Conservation (phyloP, 2,329 filamentous ascomycete species). For the Fusarium tuaranense region DNA sequence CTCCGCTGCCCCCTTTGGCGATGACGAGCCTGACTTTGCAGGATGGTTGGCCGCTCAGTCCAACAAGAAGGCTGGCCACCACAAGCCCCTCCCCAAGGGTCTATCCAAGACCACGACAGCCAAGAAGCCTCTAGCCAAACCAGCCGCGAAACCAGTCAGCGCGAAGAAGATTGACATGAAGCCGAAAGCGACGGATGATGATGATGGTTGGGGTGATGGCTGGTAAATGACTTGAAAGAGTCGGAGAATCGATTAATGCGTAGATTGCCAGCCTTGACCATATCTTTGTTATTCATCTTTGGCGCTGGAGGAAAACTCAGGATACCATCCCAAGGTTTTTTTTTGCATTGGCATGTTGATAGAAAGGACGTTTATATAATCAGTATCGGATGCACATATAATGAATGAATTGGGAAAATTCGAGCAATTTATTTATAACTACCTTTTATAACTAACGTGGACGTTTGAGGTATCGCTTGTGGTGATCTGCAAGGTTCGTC, state of each 20-base stretch:
- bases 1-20: constrained; percentile 73
- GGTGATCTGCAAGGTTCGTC: not conserved
- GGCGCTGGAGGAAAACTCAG: constrained; percentile 29
- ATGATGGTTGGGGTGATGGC: constrained; percentile 75
- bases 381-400: not conserved
- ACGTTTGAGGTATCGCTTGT: not conserved
- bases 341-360: constrained; percentile 20
- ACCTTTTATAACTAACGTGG: not conserved
- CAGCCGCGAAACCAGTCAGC: constrained; percentile 56
- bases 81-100: constrained; percentile 85
- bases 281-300: constrained; percentile 7
- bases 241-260: not conserved
- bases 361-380: constrained; percentile 18
- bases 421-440: not conserved
- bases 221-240: constrained; percentile 57
- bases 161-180: constrained; percentile 78
- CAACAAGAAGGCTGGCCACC: constrained; percentile 71
- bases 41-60: constrained; percentile 93
- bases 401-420: not conserved
- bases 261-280: constrained; percentile 5
- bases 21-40: constrained; percentile 94
- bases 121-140: constrained; percentile 59
- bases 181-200: constrained; percentile 69
- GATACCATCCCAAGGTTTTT: constrained; percentile 31
- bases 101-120: constrained; percentile 69